Evolutionary conservation across 2,329 filamentous ascomycete genomes (phyloP).

Genomic region (Pezicula neosporulosa): DNA sequence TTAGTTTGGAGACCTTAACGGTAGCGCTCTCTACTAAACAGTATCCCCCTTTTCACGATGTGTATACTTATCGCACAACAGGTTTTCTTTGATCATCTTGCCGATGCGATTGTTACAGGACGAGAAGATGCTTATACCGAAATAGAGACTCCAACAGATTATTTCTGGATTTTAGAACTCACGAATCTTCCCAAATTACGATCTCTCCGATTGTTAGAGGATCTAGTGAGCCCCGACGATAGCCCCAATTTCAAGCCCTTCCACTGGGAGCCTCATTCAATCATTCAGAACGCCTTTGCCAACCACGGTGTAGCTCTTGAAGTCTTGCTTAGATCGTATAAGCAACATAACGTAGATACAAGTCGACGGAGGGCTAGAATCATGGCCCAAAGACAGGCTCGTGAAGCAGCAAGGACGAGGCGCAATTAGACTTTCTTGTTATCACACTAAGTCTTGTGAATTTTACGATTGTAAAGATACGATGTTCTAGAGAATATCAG

Average conservation of each 20-base stretch:
- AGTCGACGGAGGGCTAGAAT: background rate
- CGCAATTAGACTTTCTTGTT: background rate
- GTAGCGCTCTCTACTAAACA: background rate
- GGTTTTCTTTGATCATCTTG: background rate
- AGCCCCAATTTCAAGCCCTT: background rate
- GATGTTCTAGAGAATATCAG: background rate
- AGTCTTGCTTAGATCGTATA: background rate
- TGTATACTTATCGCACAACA: background rate
- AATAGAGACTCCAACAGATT: background rate
- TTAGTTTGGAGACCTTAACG: background rate
- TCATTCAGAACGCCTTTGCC: background rate
- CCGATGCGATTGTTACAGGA: background rate
- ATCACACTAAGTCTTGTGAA: background rate
- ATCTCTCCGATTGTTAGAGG: background rate
- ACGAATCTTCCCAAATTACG: background rate
- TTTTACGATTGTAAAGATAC: background rate
- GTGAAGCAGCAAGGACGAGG: background rate
- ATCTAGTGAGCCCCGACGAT: background rate
- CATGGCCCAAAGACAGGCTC: background rate
- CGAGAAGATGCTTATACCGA: background rate
- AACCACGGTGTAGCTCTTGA: background rate
- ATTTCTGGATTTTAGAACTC: constrained; percentile 1
- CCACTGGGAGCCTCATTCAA: background rate
- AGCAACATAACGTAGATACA: background rate
- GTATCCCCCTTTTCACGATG: background rate